Evolutionary conservation across 1,139 yeast genomes (phyloP).

Genomic region (Saccharomycopsis hybrid): DNA sequence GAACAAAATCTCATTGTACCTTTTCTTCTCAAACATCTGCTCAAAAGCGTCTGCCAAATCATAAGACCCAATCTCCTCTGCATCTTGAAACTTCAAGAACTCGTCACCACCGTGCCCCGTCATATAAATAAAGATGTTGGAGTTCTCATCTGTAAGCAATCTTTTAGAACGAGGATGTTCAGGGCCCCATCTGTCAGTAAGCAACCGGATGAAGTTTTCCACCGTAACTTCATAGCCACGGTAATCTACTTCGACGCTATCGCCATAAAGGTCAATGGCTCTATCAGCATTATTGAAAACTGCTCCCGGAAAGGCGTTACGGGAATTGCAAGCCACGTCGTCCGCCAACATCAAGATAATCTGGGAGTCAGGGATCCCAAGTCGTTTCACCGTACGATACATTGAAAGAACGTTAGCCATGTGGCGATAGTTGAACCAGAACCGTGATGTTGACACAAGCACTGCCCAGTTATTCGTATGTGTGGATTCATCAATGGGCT

Average conservation of each 20-base stretch:
- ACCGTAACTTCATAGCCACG: constrained; percentile 98
- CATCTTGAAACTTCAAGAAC: constrained; percentile 94
- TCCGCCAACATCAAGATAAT: constrained; percentile 93
- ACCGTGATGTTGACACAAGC: constrained; percentile 87
- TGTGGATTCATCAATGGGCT: too few relatives aligned
- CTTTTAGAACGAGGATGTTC: constrained; percentile 92
- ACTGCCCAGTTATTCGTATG: constrained; percentile 95
- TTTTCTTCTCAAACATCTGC: constrained; percentile 92
- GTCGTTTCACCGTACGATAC: constrained; percentile 89
- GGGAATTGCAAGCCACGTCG: constrained; percentile 94
- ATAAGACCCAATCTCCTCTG: constrained; percentile 92
- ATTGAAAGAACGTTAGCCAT: constrained; percentile 94
- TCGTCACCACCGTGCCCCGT: constrained; percentile 99
- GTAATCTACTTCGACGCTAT: constrained; percentile 91
- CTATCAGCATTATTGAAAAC: constrained; percentile 93
- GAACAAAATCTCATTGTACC: constrained; percentile 91
- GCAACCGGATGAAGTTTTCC: constrained; percentile 80
- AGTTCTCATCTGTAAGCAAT: constrained; percentile 83
- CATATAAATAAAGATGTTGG: constrained; percentile 88
- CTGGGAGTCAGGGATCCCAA: constrained; percentile 97
- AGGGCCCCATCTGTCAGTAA: constrained; percentile 93
- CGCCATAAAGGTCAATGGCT: constrained; percentile 89
- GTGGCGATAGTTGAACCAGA: constrained; percentile 97
- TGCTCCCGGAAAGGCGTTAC: constrained; percentile 94
- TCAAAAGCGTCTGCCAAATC: constrained; percentile 97